Evolutionary conservation across 2,329 filamentous ascomycete genomes (phyloP).

Genomic region (Pseudopyricularia cyperi): DNA sequence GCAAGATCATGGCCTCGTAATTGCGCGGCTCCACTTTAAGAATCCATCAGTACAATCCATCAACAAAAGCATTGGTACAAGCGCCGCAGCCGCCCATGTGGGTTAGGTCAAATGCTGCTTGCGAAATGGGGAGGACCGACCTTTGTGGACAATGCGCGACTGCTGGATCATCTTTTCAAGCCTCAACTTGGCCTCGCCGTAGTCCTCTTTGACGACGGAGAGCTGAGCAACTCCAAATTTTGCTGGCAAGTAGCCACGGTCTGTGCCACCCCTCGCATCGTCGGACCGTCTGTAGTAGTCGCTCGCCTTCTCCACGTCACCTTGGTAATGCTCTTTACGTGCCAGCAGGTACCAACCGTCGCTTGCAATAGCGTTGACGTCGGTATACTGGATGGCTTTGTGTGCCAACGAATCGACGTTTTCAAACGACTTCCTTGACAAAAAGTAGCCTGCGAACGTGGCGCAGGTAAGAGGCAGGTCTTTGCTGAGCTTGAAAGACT

Average conservation of each 20-base stretch:
- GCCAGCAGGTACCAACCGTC: slow-evolving; percentile 96
- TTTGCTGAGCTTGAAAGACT: slow-evolving; percentile 87
- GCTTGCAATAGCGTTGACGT: slow-evolving; percentile 91
- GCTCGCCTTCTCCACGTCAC: slow-evolving; percentile 59
- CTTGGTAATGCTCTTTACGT: slow-evolving; percentile 76
- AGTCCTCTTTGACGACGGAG: slow-evolving; percentile 69
- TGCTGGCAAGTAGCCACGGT: slow-evolving; percentile 81
- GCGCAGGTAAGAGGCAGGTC: slow-evolving; percentile 80
- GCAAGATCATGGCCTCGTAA: slow-evolving; percentile 80
- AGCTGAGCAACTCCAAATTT: slow-evolving; percentile 92
- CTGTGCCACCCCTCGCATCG: slow-evolving; percentile 80
- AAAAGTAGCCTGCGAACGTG: slow-evolving; percentile 81
- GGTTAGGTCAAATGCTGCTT: too few species aligned
- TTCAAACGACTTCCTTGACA: slow-evolving; percentile 65
- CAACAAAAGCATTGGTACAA: too few species aligned
- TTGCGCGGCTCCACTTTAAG: too few species aligned
- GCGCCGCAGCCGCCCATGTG: too few species aligned
- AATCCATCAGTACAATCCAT: too few species aligned
- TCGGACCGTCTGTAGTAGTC: slow-evolving; percentile 87
- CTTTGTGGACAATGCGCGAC: too few species aligned
- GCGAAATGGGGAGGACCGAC: too few species aligned
- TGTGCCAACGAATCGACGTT: slow-evolving; percentile 80
- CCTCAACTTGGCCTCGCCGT: slow-evolving; percentile 83
- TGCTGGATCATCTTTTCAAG: slow-evolving; percentile 90
- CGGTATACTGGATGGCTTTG: slow-evolving; percentile 89